These are phyloP conservation scores for Ichthyophthirius multifiliis DNA, from an alignment of 169 alveolate species.

Conservation along the genomic window DNA sequence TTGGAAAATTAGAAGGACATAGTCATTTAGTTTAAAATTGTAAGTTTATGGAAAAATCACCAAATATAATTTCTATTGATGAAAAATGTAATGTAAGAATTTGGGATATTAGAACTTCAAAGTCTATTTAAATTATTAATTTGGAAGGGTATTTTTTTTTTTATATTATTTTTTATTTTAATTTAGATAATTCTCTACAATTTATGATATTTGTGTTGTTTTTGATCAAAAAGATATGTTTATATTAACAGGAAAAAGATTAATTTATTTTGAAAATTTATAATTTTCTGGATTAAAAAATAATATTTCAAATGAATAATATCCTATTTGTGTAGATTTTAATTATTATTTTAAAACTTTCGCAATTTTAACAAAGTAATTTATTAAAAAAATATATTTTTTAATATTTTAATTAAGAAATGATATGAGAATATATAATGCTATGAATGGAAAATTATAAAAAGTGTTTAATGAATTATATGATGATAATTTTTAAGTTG, in stretches of 20 bases:
- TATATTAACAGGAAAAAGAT: constrained; percentile 70
- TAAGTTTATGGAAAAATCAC: constrained; percentile 68
- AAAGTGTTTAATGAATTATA: constrained; percentile 73
- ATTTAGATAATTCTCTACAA: not conserved
- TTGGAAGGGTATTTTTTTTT: constrained; percentile 50
- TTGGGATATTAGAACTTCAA: constrained; percentile 79
- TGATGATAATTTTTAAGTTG: constrained; percentile 69
- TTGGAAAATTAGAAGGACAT: constrained; percentile 86
- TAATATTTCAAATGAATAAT: constrained; percentile 58
- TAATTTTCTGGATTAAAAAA: constrained; percentile 28
- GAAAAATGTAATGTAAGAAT: constrained; percentile 80
- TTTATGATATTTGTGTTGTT: not conserved
- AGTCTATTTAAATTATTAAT: constrained; percentile 70
- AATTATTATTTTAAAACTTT: constrained; percentile 73
- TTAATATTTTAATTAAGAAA: not conserved
- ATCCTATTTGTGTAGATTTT: constrained; percentile 71
- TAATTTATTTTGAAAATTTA: constrained; percentile 66
- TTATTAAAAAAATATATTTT: not conserved
- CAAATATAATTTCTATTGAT: constrained; percentile 81
- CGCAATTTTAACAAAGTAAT: constrained; percentile 67
- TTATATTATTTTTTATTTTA: not conserved
- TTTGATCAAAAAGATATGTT: constrained; percentile 52
- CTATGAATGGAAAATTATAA: constrained; percentile 61
- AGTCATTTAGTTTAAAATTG: constrained; percentile 80
- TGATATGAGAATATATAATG: constrained; percentile 84